These are phyloP conservation scores for Fragaria iinumae DNA, from an alignment of 306 rosid genomes.

Conservation along the genomic window DNA sequence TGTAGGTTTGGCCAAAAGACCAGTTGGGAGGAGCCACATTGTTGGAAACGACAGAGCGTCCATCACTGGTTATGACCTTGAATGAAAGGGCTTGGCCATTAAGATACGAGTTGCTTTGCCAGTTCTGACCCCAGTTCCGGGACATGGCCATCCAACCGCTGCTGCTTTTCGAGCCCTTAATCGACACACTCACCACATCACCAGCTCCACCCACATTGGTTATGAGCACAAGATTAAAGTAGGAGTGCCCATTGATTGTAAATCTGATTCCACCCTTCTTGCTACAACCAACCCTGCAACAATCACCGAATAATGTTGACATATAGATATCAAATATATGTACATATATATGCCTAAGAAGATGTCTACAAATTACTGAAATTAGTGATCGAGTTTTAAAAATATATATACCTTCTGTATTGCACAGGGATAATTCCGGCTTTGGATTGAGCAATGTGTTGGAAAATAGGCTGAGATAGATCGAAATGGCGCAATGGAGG, in stretches of 20 bases:
- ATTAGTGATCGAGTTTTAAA: too few relatives aligned
- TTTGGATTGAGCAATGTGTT: constrained; percentile 81
- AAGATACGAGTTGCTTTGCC: constrained; percentile 69
- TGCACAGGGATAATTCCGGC: constrained; percentile 89
- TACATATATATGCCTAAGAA: not conserved
- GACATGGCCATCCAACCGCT: constrained; percentile 59
- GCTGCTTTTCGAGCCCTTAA: constrained; percentile 66
- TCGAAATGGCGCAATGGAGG: constrained; percentile 94
- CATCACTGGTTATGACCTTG: constrained; percentile 61
- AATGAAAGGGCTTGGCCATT: constrained; percentile 69
- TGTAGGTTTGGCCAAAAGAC: constrained; percentile 71
- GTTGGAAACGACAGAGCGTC: constrained; percentile 45
- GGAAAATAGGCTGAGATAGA: constrained; percentile 88
- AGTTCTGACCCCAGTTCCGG: constrained; percentile 83
- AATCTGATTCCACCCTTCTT: constrained; percentile 90
- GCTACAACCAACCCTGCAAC: constrained; percentile 66
- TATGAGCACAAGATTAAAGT: constrained; percentile 68
- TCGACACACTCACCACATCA: constrained; percentile 61
- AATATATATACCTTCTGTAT: constrained; percentile 59
- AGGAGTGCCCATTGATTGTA: constrained; percentile 84
- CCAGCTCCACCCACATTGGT: constrained; percentile 85
- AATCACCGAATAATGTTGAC: not conserved
- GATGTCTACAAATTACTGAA: not conserved
- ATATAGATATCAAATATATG: not conserved
- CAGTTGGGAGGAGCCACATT: constrained; percentile 55